These are phyloP conservation scores for Galeopsis tetrahit DNA, from an alignment of 257 asterid species.

Conservation along the genomic window DNA sequence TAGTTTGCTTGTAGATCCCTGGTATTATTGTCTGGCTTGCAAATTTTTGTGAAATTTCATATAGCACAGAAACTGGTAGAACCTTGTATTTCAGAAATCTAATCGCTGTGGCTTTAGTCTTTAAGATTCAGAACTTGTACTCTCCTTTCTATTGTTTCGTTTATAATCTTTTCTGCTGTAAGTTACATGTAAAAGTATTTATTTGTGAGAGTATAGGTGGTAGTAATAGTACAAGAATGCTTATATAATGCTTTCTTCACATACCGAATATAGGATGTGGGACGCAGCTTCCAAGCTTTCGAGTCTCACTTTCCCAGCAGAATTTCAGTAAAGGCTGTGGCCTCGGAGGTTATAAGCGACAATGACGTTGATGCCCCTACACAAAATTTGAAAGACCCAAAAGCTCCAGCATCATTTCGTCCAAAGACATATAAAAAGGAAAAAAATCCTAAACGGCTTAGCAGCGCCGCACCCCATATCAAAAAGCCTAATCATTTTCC, in stretches of 20 bases:
- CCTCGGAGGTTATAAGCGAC: conserved; percentile 13
- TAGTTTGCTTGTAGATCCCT: no score
- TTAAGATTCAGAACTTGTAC: no score
- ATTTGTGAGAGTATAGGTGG: no score
- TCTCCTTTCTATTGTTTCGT: no score
- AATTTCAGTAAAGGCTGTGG: conserved; percentile 22
- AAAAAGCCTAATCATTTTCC: conserved; percentile 39
- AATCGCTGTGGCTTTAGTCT: no score
- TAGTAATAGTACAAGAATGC: no score
- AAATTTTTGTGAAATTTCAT: no score
- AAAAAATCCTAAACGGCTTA: conserved; percentile 45
- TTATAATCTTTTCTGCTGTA: background rate
- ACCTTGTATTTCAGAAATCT: no score
- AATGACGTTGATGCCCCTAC: conserved; percentile 19
- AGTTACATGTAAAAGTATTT: background rate
- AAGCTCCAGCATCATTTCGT: conserved; percentile 11
- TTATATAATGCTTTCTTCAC: conserved; percentile 12
- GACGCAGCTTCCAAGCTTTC: conserved; percentile 32
- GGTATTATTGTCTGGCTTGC: no score
- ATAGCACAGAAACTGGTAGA: no score
- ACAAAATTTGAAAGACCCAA: background rate
- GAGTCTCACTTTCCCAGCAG: conserved; percentile 28
- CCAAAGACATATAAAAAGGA: conserved; percentile 38
- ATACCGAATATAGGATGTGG: conserved; percentile 34
- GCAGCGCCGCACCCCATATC: conserved; percentile 40